Conservation (phyloP, 352 stramenopile genomes). For the Globisporangium acanthophoron region DNA sequence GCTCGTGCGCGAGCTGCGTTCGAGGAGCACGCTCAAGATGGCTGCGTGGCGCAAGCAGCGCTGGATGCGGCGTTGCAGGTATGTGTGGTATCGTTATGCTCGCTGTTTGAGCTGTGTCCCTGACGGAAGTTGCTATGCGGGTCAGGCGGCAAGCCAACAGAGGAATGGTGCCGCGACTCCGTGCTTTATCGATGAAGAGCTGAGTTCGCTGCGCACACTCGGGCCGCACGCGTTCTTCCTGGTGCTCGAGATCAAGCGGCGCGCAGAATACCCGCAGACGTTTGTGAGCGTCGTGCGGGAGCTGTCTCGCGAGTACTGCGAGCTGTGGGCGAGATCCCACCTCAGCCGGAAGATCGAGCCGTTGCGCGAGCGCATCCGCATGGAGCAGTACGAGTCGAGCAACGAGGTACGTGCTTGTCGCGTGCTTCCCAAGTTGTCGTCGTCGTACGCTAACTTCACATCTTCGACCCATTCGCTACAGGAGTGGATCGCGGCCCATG, state of each 20-base stretch:
- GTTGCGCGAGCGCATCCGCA: slow-evolving; percentile 48
- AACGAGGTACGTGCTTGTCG: slow-evolving; percentile 49
- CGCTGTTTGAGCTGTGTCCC: too few species aligned
- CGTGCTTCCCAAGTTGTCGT: not conserved
- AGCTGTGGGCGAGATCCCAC: slow-evolving; percentile 53
- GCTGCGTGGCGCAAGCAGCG: slow-evolving; percentile 16
- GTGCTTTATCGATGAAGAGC: slow-evolving; percentile 65
- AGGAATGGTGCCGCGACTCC: not conserved
- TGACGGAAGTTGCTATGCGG: not conserved
- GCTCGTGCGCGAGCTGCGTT: slow-evolving; percentile 13
- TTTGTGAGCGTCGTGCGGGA: slow-evolving; percentile 51
- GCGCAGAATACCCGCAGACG: slow-evolving; percentile 29
- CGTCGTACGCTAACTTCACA: not conserved
- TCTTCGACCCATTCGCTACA: not conserved
- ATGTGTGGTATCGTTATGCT: not conserved
- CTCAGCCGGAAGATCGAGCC: slow-evolving; percentile 61
- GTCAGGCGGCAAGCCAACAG: slow-evolving; percentile 3
- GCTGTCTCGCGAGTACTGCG: slow-evolving; percentile 62
- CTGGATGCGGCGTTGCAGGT: slow-evolving; percentile 34
- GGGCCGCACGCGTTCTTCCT: slow-evolving; percentile 58
- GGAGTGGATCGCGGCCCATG: slow-evolving; percentile 64
- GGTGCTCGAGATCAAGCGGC: slow-evolving; percentile 35
- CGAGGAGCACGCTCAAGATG: slow-evolving; percentile 22
- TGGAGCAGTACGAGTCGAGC: slow-evolving; percentile 63
- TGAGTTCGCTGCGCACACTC: slow-evolving; percentile 28